Conservation (phyloP, 2,329 filamentous ascomycete species). For the Fusarium aywerte region DNA sequence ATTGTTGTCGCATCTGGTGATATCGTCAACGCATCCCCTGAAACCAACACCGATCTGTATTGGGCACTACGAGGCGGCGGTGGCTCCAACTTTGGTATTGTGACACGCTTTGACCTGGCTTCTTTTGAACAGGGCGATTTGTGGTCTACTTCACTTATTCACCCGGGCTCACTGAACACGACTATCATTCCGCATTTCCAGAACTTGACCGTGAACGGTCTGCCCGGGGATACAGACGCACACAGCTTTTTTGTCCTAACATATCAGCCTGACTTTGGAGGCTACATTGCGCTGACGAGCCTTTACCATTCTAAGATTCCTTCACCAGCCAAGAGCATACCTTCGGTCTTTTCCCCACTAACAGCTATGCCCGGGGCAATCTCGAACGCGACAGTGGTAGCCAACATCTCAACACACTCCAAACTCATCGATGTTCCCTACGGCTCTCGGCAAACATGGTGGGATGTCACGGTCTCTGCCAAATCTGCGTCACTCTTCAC, state of each 20-base stretch:
- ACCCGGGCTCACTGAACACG: neutral
- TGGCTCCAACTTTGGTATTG: conserved; percentile 23
- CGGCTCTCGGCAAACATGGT: neutral
- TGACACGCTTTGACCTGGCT: conserved; percentile 47
- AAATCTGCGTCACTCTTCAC: conserved; percentile 29
- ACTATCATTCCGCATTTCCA: conserved; percentile 37
- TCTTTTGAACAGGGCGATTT: conserved; percentile 46
- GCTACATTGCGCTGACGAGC: neutral
- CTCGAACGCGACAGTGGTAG: neutral
- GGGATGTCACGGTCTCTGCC: neutral
- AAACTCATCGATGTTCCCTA: neutral
- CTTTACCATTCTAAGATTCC: neutral
- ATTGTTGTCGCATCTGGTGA: conserved; percentile 60
- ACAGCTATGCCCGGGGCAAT: neutral
- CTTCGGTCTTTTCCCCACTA: neutral
- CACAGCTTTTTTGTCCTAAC: conserved; percentile 1
- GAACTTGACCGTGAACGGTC: neutral
- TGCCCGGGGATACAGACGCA: neutral
- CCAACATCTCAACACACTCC: neutral
- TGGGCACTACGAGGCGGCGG: conserved; percentile 25
- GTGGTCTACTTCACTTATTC: conserved; percentile 42
- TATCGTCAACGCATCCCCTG: conserved; percentile 48
- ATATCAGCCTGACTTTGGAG: neutral
- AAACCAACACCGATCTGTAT: conserved; percentile 6
- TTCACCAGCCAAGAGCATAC: neutral